These are phyloP conservation scores for Gynostemma pentaphyllum DNA, from an alignment of 306 rosid genomes.

Conservation along the genomic window DNA sequence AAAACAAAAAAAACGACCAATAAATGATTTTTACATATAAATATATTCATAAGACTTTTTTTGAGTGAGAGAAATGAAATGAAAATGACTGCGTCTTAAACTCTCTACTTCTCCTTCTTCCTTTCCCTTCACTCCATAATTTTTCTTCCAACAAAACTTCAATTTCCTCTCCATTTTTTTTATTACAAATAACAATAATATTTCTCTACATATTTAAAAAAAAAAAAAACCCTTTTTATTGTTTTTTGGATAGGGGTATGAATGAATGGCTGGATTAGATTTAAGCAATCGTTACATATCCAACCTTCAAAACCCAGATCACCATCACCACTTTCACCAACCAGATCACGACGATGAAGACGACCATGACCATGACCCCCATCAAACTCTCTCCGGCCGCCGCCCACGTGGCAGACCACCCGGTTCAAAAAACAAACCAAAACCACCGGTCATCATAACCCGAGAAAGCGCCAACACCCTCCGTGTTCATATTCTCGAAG, in stretches of 20 bases:
- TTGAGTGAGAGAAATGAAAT: constrained; percentile 2
- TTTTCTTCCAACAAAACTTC: neutral
- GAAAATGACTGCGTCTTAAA: constrained; percentile 9
- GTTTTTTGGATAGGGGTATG: no score
- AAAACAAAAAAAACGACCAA: neutral
- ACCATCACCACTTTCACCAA: neutral
- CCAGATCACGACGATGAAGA: neutral
- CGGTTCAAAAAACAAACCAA: constrained; percentile 11
- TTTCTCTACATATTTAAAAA: no score
- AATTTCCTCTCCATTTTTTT: neutral
- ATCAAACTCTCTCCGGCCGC: neutral
- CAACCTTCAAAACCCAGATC: neutral
- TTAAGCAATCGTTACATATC: constrained; percentile 9
- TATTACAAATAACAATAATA: no score
- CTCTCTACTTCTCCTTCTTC: neutral
- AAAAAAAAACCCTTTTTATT: no score
- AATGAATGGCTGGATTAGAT: constrained; percentile 18
- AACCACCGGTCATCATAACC: constrained; percentile 11
- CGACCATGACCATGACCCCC: neutral
- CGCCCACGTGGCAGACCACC: constrained; percentile 13
- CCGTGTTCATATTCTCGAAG: constrained; percentile 13
- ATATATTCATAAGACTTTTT: constrained; percentile 10
- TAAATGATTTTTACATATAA: constrained; percentile 1
- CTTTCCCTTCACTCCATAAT: constrained; percentile 1
- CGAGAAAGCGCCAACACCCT: constrained; percentile 18